A percentile compares a stretch with the other conserved stretches of the same genome.
Conservation (phyloP, 1,284 basidiomycete genomes). For the Ceratobasidium sp. region DNA sequence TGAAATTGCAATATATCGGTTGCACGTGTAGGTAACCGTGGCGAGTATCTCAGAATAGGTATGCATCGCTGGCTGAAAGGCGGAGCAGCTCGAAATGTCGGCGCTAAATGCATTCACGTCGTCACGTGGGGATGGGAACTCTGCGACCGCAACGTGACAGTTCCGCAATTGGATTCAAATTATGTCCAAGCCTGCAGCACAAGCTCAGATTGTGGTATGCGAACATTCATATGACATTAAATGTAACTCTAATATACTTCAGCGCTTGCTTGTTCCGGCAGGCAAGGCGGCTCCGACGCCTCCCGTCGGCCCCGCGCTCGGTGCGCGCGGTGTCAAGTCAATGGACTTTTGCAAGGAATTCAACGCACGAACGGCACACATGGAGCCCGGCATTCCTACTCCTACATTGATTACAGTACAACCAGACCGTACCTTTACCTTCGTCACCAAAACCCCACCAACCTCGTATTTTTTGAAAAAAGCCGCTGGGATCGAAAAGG, state of each 20-base stretch:
- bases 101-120: conserved; percentile 10
- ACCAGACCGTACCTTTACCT: conserved; percentile 94
- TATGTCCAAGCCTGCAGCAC: conserved; percentile 67
- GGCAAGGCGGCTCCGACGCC: conserved; percentile 97
- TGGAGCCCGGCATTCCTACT: conserved; percentile 85
- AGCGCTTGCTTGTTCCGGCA: conserved; percentile 90
- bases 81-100: too few species aligned
- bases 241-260: conserved; percentile 11
- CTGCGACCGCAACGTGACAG: conserved; percentile 3
- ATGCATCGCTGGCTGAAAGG: too few species aligned
- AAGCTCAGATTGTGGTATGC: conserved; percentile 69
- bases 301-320: conserved; percentile 95
- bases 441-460: conserved; percentile 90
- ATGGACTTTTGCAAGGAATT: conserved; percentile 99
- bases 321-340: conserved; percentile 97
- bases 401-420: conserved; percentile 92
- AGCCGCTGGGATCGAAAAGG: conserved; percentile 89
- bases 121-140: background rate
- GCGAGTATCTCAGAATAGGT: too few species aligned
- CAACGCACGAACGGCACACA: conserved; percentile 88
- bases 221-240: conserved; percentile 27
- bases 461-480: conserved; percentile 92
- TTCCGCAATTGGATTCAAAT: background rate
- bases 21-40: background rate
- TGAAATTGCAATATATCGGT: background rate